Evolutionary conservation across 108 stramenopile species (phyloP).

Genomic region (Skeletonema tropicum): DNA sequence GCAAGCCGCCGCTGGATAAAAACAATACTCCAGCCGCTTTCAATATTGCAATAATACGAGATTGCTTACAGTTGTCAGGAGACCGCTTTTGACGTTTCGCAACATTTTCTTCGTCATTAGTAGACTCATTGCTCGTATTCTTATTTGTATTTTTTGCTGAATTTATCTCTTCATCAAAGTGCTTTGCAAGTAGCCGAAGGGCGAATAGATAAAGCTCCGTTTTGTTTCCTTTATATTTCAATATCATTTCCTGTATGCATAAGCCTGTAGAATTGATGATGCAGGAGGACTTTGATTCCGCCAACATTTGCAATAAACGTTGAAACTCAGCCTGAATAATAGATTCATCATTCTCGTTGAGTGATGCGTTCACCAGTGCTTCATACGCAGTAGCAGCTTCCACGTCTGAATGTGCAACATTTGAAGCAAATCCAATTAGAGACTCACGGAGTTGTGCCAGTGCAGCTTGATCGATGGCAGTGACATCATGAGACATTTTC

Average conservation of each 20-base stretch:
- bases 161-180: slow-evolving; percentile 8
- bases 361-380: slow-evolving; percentile 16
- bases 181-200: slow-evolving; percentile 8
- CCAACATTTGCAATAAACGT: slow-evolving; percentile 12
- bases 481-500: background rate
- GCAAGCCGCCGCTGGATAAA: background rate
- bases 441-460: slow-evolving; percentile 18
- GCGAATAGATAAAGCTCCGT: slow-evolving; percentile 1
- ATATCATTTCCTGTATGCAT: slow-evolving; percentile 15
- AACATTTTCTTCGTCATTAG: background rate
- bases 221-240: slow-evolving; percentile 34
- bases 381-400: slow-evolving; percentile 25
- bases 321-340: slow-evolving; percentile 22
- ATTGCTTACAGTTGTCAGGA: slow-evolving; percentile 13
- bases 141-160: background rate
- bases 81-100: slow-evolving; percentile 1
- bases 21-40: slow-evolving; percentile 11
- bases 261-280: slow-evolving; percentile 4
- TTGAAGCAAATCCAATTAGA: slow-evolving; percentile 32
- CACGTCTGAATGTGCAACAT: slow-evolving; percentile 16
- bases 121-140: background rate
- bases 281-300: slow-evolving; percentile 18
- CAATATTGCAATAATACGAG: slow-evolving; percentile 22
- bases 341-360: slow-evolving; percentile 1
- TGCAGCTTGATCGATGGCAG: background rate